Percentiles rank a stretch among this genome's conserved stretches.
phyloP scores from a whole-genome alignment of 768 basidiomycete genomes.

The Xanthoconium purpureum region DNA sequence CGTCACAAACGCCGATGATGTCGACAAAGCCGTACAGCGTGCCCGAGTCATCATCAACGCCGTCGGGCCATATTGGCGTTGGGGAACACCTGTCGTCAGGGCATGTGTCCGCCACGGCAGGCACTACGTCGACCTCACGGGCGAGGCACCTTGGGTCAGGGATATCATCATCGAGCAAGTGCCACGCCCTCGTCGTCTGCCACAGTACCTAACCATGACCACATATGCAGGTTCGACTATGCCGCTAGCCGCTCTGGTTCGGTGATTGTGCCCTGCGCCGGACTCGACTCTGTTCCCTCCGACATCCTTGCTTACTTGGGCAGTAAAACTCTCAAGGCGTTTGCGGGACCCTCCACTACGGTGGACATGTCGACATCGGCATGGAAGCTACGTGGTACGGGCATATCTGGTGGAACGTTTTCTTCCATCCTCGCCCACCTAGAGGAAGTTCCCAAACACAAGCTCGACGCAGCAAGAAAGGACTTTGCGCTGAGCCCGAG shows the following conservation, averaged over 20 bases:
- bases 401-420: slow-evolving; percentile 38
- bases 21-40: slow-evolving; percentile 55
- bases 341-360: slow-evolving; percentile 33
- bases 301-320: slow-evolving; percentile 69
- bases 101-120: slow-evolving; percentile 71
- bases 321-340: slow-evolving; percentile 61
- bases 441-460: slow-evolving; percentile 33
- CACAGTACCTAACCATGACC: slow-evolving; percentile 9
- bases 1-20: slow-evolving; percentile 47
- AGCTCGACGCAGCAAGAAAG: slow-evolving; percentile 26
- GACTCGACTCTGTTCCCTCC: slow-evolving; percentile 74
- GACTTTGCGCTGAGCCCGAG: slow-evolving; percentile 46
- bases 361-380: slow-evolving; percentile 60
- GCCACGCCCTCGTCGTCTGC: slow-evolving; percentile 3
- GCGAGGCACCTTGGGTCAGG: slow-evolving; percentile 66
- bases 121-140: slow-evolving; percentile 85
- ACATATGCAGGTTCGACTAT: slow-evolving; percentile 58
- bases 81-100: slow-evolving; percentile 74
- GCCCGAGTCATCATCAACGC: slow-evolving; percentile 72
- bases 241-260: slow-evolving; percentile 65
- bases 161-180: slow-evolving; percentile 59
- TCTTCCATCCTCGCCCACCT: slow-evolving; percentile 32
- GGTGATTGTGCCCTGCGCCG: slow-evolving; percentile 77
- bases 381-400: slow-evolving; percentile 31
- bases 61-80: slow-evolving; percentile 71